Evolutionary conservation across 345 rosid genomes (phyloP), one percentile per base, ranked within the genome.

Genomic region (Hirschfeldia incana): DNA sequence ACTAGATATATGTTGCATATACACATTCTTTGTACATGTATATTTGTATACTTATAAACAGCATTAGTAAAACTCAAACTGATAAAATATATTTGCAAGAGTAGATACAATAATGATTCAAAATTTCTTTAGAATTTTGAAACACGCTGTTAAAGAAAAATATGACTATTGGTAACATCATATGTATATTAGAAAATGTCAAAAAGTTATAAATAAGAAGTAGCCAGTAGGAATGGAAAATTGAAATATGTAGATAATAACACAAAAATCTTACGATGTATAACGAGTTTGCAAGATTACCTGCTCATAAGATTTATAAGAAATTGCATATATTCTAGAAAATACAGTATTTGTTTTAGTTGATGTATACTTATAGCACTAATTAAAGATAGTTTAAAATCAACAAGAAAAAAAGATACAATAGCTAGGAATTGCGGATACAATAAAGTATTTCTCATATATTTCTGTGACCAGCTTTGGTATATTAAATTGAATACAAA

Each of bases 381-480:
- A 21, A 21, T 21, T 21, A 21, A 21, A 21, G 21, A 21, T 12
- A 65, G 6, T 37, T 69, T 30, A 13, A 32, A 49, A 36, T 36
- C 49, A 51, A 32, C 34, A 57, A 32, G 62, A 8, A 29, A 8
- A 8, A 29, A 8, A 53, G 59, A 1, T 9, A 12, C 4, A 30
- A 30, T 74, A 21, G 21, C 21, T 21, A 55, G 29, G 65, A 79
- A 15, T 17, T 79, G 46, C 58, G 10, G 21, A 34, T 58, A 71
- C 12, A 74, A 51, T 63, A 70, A 67, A 78, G 32, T 75, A 68
- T 60, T 65, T 66, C 66, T 75, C 79, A 79, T 84, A 81, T 87
- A 84, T 85, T 89, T 88, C 89, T 72, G 87, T 74, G 78, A 88
- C 93, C 70, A 78, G 62, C 75, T 76, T 78, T 71, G 81, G 79